Evolutionary conservation across 371 early-diverging fungal species (phyloP).

Genomic region (Actinomortierella ambigua): DNA sequence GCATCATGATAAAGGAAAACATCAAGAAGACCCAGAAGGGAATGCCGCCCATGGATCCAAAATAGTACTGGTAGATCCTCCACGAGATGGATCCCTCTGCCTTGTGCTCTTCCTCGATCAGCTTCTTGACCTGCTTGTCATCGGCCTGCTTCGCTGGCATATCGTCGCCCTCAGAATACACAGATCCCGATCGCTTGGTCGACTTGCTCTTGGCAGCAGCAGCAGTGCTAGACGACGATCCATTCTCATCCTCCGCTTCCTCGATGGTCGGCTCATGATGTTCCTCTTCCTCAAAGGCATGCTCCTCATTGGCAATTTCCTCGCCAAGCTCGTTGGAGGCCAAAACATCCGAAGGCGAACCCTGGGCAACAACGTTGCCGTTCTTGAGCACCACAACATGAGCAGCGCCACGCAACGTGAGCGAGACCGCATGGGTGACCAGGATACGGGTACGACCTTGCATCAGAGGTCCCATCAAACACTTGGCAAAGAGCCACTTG

Average conservation of each 20-base stretch:
- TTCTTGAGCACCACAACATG: constrained; percentile 75
- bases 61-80: constrained; percentile 64
- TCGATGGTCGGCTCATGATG: constrained; percentile 9
- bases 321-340: constrained; percentile 55
- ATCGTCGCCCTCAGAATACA: too few relatives aligned
- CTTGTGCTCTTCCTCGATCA: constrained; percentile 68
- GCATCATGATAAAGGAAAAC: constrained; percentile 54
- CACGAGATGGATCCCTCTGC: constrained; percentile 65
- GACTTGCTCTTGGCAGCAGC: constrained; percentile 6
- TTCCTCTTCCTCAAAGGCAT: constrained; percentile 17
- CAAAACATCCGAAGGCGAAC: constrained; percentile 54
- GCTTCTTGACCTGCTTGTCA: constrained; percentile 47
- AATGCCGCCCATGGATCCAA: constrained; percentile 64
- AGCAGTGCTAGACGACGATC: constrained; percentile 6
- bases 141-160: too few relatives aligned
- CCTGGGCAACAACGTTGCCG: constrained; percentile 68
- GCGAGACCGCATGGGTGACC: constrained; percentile 84
- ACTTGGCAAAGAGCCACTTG: constrained; percentile 72
- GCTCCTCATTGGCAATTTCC: constrained; percentile 47
- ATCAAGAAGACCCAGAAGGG: constrained; percentile 52
- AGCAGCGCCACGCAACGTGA: constrained; percentile 72
- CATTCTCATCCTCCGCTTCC: constrained; percentile 29
- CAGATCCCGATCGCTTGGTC: too few relatives aligned
- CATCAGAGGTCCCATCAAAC: constrained; percentile 72
- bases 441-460: constrained; percentile 78